Base-by-base conservation (phyloP, 352 stramenopile species). In the Albugo laibachii region DNA sequence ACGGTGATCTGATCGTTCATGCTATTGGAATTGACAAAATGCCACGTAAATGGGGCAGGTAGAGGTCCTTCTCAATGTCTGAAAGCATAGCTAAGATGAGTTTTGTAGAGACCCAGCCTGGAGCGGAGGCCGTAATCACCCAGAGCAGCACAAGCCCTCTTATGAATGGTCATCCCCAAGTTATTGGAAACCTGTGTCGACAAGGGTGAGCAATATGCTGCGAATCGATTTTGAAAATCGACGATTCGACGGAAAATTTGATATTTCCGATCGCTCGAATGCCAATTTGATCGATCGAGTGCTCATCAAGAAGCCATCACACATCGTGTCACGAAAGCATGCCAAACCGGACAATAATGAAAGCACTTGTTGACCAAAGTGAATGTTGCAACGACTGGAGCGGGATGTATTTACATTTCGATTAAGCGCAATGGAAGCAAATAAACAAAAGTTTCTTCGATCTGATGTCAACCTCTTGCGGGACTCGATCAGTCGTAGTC, bases 21-120 rank as follows among this genome's bases (percentile, higher is more conserved):
- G 52, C 71, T 66, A 0, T 72, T 24, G 80, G 78, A 19, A 72
- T 93, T n/a, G 80, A 93, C 60, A 89, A 89, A 58, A 88, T 93
- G 72, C 80, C 78, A 13, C 69, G 61, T 35, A 79, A 80, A 34
- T 93, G 80, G 80, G 67, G 70, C 50, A 65, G 77, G 72, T 86
- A 53, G 52, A 61, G 24, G 8, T 31, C 8, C 3, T 31, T 10
- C 24, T 31, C 24, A 31, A 31, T n/a, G n/a, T n/a, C 53, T 13
- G 37, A 6, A 13, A 16, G 41, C n/a, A 39, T 44, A 8, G 27
- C 3, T 2, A 27, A 40, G 40, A 14, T 52, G 44, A 18, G 47
- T 40, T 55, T 40, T 34, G 24, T 19, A 89, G 76, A 43, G 77
- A 91, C 47, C 68, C 70, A 11, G 62, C 66, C 42, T 88, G 77